Percentiles rank a stretch among this genome's conserved stretches.
Conservation (phyloP, 306 rosid species). For the Calophaca sinica region DNA sequence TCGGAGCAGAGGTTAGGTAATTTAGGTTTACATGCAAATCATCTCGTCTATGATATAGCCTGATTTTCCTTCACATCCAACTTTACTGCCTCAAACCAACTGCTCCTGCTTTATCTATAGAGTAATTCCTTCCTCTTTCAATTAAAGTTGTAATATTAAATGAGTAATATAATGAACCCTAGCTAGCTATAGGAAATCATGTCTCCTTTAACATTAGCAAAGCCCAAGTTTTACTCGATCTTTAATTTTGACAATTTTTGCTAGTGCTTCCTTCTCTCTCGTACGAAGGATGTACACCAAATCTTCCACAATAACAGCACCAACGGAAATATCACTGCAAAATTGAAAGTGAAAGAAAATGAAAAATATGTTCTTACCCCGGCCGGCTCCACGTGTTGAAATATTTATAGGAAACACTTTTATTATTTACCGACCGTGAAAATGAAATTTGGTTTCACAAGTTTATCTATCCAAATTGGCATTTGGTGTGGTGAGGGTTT, state of each 20-base stretch:
- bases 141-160: conserved; percentile 15
- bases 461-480: no score
- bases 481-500: no score
- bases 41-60: conserved; percentile 36
- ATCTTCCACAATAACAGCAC: conserved; percentile 19
- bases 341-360: background rate
- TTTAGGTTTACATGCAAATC: conserved; percentile 12
- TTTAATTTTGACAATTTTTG: conserved; percentile 24
- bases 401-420: no score
- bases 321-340: background rate
- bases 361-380: background rate
- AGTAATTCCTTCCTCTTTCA: conserved; percentile 14
- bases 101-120: background rate
- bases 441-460: no score
- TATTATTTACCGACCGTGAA: no score
- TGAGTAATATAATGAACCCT: conserved; percentile 28
- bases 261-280: background rate
- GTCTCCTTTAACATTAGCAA: conserved; percentile 42
- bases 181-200: conserved; percentile 33
- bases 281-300: background rate
- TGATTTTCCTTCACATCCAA: conserved; percentile 40
- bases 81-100: conserved; percentile 29
- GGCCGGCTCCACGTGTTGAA: background rate
- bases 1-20: conserved; percentile 3
- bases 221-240: conserved; percentile 43